phyloP scores from a whole-genome alignment of 164 flowering plant species.

The Cinnamomum micranthum region DNA sequence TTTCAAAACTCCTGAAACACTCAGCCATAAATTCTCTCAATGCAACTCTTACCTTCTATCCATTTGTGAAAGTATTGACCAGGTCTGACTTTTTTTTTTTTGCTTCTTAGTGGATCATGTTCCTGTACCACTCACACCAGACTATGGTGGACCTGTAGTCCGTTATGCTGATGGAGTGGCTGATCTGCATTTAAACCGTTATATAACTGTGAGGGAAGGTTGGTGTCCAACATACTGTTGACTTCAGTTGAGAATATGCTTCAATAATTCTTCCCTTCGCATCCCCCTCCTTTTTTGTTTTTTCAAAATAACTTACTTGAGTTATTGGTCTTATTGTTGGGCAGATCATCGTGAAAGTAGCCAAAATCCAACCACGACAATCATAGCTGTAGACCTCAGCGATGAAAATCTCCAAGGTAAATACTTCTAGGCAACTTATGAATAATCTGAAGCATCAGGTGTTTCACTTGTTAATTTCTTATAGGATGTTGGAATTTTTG shows the following conservation, averaged over 20 bases:
- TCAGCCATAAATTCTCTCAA: too few species aligned
- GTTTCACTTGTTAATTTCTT: neutral
- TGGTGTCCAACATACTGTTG: neutral
- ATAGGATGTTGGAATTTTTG: neutral
- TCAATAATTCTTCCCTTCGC: too few species aligned
- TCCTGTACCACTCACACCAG: slow-evolving; percentile 52
- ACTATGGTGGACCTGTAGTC: slow-evolving; percentile 46
- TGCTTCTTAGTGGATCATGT: slow-evolving; percentile 24
- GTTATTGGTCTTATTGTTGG: neutral
- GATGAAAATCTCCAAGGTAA: slow-evolving; percentile 53
- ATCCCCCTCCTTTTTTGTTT: too few species aligned
- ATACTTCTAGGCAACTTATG: neutral
- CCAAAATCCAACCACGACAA: slow-evolving; percentile 56
- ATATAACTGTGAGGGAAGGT: slow-evolving; percentile 56
- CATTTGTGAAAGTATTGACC: neutral
- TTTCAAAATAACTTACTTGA: too few species aligned
- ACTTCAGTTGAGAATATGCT: too few species aligned
- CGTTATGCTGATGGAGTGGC: slow-evolving; percentile 65
- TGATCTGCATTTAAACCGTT: slow-evolving; percentile 43
- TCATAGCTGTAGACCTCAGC: slow-evolving; percentile 50
- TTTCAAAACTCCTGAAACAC: neutral
- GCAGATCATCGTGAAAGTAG: slow-evolving; percentile 71
- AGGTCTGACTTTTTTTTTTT: neutral
- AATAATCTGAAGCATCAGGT: neutral
- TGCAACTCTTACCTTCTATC: neutral